Base-by-base conservation (phyloP, 176 grass and related monocot genomes). In the Aegilops longissima region DNA sequence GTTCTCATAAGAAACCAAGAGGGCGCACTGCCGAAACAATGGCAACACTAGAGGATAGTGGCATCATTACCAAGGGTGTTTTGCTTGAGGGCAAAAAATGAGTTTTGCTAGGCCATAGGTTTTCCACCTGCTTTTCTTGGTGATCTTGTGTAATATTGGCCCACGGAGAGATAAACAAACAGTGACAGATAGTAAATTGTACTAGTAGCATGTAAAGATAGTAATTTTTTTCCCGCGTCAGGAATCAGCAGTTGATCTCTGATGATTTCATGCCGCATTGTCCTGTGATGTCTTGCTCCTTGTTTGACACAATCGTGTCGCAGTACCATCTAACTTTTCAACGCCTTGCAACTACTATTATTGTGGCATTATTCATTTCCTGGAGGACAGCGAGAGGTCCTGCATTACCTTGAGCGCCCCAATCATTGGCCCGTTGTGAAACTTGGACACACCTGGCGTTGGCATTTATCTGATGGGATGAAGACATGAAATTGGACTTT, bases 41-140 rank as follows among this genome's bases (percentile, higher is more conserved):
- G n/a, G 20, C 38, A 64, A 84, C 61, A 87, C 34, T 31, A 76
- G 61, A 23, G 18, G 70, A 73, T 29, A 67, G 4, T 67, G 9
- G 38, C 27, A 76, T 21, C 21, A 69, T 16, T 3, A 34, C 20
- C 3, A 21, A 47, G 14, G 12, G 2, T 82, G 4, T 79, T 89
- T 40, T 18, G 23, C 87, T 51, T 29, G 24, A 62, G 33, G 71
- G 77, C 66, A 36, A 83, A 86, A 88, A 65, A 65, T 80, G 87
- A 87, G 35, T 95, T 95, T 92, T 90, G 90, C 29, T 92, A 90
- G 82, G 29, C 24, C 59, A 17, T 85, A 92, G 89, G 81, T 23
- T 80, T 59, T 66, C 78, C 78, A 85, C 52, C 18, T 80, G 38
- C 59, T 84, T 83, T 88, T 21, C 47, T 82, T 45, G 40, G 65